phyloP scores from a whole-genome alignment of 2,329 filamentous ascomycete species.

The Westerdykella aurantiaca region DNA sequence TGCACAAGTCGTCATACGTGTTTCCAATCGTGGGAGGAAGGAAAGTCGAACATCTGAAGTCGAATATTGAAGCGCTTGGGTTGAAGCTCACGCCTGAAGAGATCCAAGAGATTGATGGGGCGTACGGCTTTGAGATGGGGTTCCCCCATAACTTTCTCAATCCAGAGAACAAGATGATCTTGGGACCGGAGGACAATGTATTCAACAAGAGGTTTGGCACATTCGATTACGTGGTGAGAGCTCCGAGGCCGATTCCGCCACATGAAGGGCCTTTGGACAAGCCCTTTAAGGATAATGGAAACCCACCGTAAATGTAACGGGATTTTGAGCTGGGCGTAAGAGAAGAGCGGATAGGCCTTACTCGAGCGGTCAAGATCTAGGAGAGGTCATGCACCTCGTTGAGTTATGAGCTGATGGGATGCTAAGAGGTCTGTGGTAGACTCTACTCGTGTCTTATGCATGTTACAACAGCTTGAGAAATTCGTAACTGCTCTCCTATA shows the following conservation, averaged over 20 bases:
- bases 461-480: too few species aligned
- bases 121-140: constrained; percentile 57
- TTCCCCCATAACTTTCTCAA: constrained; percentile 49
- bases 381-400: too few species aligned
- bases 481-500: too few species aligned
- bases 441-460: too few species aligned
- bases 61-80: constrained; percentile 62
- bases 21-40: constrained; percentile 68
- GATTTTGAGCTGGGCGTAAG: too few species aligned
- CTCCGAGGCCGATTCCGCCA: constrained; percentile 9
- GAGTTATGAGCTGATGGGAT: too few species aligned
- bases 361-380: too few species aligned
- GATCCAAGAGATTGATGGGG: constrained; percentile 60
- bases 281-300: too few species aligned
- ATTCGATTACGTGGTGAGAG: constrained; percentile 21
- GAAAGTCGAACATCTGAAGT: constrained; percentile 62
- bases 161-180: constrained; percentile 13
- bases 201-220: constrained; percentile 15
- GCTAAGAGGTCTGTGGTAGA: too few species aligned
- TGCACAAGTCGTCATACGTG: constrained; percentile 65
- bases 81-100: constrained; percentile 57
- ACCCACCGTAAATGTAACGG: too few species aligned
- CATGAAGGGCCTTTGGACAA: too few species aligned
- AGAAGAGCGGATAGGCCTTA: too few species aligned
- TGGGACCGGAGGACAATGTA: constrained; percentile 21